Base-by-base conservation (phyloP, 2,329 filamentous ascomycete genomes). In the Seiridium unicorne region DNA sequence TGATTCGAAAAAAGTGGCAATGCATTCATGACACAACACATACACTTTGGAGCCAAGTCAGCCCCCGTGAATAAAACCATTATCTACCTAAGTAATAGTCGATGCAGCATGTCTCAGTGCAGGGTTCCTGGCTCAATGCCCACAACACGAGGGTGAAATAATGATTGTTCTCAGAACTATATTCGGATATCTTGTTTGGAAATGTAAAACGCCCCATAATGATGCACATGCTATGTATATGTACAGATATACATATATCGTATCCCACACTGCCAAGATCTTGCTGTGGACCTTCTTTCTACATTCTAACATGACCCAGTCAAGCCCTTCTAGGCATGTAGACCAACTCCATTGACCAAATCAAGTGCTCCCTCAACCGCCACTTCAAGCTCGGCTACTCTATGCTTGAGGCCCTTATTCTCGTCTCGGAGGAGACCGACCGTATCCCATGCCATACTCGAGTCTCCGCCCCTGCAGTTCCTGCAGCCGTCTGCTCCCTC, bases 381-480 rank as follows among this genome's bases (percentile, higher is more conserved):
- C 3, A 74, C 77, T 73, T 89, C 86, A 3, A 89, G 71, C 64
- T 84, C 77, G 18, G 80, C 78, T 3, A 89, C 84, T 26, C 85
- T 75, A 44, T 79, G 77, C 75, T 89, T 89, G 55, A 89, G 71
- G 7, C 80, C 79, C 66, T 77, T 81, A 65, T 89, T 89, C 76
- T 89, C 87, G 51, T 85, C 83, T 44, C 84, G 77, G 61, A 89
- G 72, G 51, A 88, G 63, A 57, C 81, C 79, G n/a, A 87, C 86
- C 3, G 86, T 87, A 67, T 89, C 81, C 86, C 86, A 89, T 4
- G 86, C 86, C 44, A 85, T 78, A 63, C 83, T 85, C 10, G 82
- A 78, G 57, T 84, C 82, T 65, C 82, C 80, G 10, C 86, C 85
- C 57, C 78, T 72, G 70, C 87, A 89, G 66, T 87, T 88, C 40